Percentiles rank a stretch among this genome's conserved stretches.
These are phyloP conservation scores for Marchantia polymorpha DNA, from an alignment of 225 moss, liverwort and hornwort species.

Conservation along the genomic window DNA sequence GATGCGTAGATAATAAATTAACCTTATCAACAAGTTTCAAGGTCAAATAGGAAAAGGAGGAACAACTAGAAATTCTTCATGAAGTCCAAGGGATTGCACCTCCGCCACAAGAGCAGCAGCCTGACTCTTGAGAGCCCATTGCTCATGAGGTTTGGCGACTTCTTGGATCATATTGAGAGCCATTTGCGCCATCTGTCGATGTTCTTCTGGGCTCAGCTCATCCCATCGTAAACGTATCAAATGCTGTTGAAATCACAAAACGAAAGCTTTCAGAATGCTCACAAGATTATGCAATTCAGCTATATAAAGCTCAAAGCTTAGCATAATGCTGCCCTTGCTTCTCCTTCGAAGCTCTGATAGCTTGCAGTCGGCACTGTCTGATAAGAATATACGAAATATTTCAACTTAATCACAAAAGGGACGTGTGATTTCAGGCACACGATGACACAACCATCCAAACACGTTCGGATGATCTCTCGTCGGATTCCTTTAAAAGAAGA, in stretches of 20 bases:
- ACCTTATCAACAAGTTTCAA: neutral
- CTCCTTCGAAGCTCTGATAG: no score
- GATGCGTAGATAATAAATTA: no score
- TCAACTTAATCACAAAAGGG: neutral
- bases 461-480: neutral
- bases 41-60: neutral
- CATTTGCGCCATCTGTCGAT: slow-evolving; percentile 67
- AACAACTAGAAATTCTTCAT: neutral
- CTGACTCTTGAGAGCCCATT: slow-evolving; percentile 89
- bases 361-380: no score
- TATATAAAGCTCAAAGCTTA: no score
- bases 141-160: slow-evolving; percentile 72
- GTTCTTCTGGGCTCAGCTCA: slow-evolving; percentile 64
- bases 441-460: neutral
- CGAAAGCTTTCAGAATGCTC: neutral
- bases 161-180: slow-evolving; percentile 71
- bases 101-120: slow-evolving; percentile 96
- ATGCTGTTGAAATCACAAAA: slow-evolving; percentile 45
- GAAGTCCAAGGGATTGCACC: slow-evolving; percentile 33
- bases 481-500: neutral
- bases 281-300: neutral
- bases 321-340: no score
- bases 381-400: neutral
- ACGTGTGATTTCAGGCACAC: neutral
- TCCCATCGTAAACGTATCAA: slow-evolving; percentile 91